Evolutionary conservation across 2,329 filamentous ascomycete species (phyloP).

Genomic region (Nigrospora oryzae): DNA sequence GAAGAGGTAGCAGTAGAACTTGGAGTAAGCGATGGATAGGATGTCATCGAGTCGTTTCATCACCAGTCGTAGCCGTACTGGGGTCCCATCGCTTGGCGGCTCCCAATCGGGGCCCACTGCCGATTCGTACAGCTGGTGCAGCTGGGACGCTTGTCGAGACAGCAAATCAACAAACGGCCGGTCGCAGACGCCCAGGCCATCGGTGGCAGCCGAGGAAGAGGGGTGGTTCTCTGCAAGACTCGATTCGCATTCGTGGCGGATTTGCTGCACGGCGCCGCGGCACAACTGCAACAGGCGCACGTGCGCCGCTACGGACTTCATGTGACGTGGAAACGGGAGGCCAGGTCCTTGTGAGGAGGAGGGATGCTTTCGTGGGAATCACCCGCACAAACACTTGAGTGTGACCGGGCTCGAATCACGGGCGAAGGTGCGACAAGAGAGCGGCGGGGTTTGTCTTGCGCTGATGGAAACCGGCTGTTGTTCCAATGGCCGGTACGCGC

Average conservation of each 20-base stretch:
- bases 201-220: background rate
- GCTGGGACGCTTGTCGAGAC: background rate
- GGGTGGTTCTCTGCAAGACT: background rate
- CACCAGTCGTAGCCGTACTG: slow-evolving; percentile 7
- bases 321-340: no score
- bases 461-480: no score
- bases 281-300: background rate
- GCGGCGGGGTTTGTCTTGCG: no score
- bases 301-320: no score
- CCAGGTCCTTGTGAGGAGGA: no score
- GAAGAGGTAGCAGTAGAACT: slow-evolving; percentile 63
- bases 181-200: slow-evolving; percentile 2
- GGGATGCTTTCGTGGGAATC: no score
- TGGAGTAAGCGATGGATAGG: slow-evolving; percentile 50
- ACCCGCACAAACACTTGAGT: no score
- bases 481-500: no score
- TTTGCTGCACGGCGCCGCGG: slow-evolving; percentile 1
- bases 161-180: slow-evolving; percentile 3
- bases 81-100: no score
- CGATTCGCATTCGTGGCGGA: slow-evolving; percentile 1
- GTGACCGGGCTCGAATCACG: no score
- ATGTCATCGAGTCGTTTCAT: slow-evolving; percentile 44
- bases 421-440: no score
- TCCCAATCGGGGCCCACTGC: no score
- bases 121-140: background rate